A percentile compares a stretch with the other conserved stretches of the same genome.
Evolutionary conservation across 2,329 filamentous ascomycete genomes (phyloP).

Genomic region (Penicillium sp.): DNA sequence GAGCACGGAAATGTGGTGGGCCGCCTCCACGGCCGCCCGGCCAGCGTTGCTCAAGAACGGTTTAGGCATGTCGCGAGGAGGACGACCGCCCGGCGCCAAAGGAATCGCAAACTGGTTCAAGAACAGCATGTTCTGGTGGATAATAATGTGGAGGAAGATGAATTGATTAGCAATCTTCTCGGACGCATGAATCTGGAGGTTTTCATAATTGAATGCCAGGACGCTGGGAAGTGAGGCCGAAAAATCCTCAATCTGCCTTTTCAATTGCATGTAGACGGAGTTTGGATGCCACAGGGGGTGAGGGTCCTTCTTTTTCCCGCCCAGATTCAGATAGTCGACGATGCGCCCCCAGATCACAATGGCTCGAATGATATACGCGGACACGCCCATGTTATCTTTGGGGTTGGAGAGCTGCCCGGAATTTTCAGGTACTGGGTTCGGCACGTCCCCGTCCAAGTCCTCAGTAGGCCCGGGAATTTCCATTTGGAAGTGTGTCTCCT

Average conservation of each 20-base stretch:
- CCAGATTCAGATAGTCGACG: slow-evolving; percentile 83
- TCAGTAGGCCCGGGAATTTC: slow-evolving; percentile 88
- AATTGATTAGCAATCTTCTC: slow-evolving; percentile 87
- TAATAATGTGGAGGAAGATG: slow-evolving; percentile 81
- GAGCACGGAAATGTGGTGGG: slow-evolving; percentile 77
- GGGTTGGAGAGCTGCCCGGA: slow-evolving; percentile 61
- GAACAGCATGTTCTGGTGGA: slow-evolving; percentile 85
- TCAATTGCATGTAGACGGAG: slow-evolving; percentile 69
- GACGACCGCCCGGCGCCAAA: slow-evolving; percentile 56
- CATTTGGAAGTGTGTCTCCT: slow-evolving; percentile 81
- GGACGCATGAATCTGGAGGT: slow-evolving; percentile 75
- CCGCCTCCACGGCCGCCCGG: slow-evolving; percentile 71
- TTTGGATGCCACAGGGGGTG: slow-evolving; percentile 74
- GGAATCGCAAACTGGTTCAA: slow-evolving; percentile 82
- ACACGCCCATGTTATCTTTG: slow-evolving; percentile 85
- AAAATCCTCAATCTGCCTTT: slow-evolving; percentile 65
- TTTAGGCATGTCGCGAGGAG: slow-evolving; percentile 65
- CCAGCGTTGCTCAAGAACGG: slow-evolving; percentile 71
- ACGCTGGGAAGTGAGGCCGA: slow-evolving; percentile 61
- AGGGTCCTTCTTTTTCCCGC: slow-evolving; percentile 71
- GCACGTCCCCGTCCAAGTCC: slow-evolving; percentile 65
- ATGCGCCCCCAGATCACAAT: slow-evolving; percentile 87
- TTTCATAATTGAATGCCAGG: slow-evolving; percentile 72
- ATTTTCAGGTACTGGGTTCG: slow-evolving; percentile 56
- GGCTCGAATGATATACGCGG: slow-evolving; percentile 78